These are phyloP conservation scores for Henckelia pumila DNA, from an alignment of 257 asterid species.

Conservation along the genomic window DNA sequence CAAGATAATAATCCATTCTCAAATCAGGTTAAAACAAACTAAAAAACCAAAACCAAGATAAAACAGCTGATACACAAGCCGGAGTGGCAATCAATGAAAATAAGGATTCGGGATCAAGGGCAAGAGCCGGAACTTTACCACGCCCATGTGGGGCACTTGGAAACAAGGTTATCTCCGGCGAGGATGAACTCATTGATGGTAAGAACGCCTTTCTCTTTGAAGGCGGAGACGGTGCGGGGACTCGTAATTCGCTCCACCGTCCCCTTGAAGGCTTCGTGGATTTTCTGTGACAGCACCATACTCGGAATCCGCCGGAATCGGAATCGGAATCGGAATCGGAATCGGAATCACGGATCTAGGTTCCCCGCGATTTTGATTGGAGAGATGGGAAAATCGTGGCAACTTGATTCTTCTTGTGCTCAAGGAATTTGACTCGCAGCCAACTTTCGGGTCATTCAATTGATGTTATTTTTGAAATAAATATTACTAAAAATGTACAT, in stretches of 20 bases:
- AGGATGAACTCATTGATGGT: constrained; percentile 83
- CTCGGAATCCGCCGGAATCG: constrained; percentile 10
- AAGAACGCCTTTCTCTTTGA: constrained; percentile 95
- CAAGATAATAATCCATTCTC: background rate
- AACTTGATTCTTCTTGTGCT: background rate
- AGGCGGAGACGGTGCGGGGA: constrained; percentile 93
- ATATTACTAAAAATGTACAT: too few relatives aligned
- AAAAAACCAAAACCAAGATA: background rate
- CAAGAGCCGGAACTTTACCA: constrained; percentile 46
- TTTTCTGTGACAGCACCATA: constrained; percentile 74
- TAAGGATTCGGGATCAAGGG: background rate
- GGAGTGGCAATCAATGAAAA: background rate
- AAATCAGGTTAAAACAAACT: background rate
- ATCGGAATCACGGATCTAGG: background rate
- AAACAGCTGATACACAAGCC: background rate
- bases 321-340: background rate
- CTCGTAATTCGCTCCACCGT: constrained; percentile 89
- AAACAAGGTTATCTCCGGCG: constrained; percentile 98
- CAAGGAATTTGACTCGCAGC: too few relatives aligned
- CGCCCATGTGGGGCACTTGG: constrained; percentile 99
- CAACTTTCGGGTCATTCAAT: too few relatives aligned
- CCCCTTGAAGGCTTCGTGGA: constrained; percentile 88
- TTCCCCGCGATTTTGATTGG: background rate
- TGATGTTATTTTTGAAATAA: too few relatives aligned
- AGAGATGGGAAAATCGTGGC: constrained; percentile 3